A percentile compares a stretch with the other conserved stretches of the same genome.
phyloP scores from a whole-genome alignment of 148 eudicot genomes.

The Selenicereus undatus region DNA sequence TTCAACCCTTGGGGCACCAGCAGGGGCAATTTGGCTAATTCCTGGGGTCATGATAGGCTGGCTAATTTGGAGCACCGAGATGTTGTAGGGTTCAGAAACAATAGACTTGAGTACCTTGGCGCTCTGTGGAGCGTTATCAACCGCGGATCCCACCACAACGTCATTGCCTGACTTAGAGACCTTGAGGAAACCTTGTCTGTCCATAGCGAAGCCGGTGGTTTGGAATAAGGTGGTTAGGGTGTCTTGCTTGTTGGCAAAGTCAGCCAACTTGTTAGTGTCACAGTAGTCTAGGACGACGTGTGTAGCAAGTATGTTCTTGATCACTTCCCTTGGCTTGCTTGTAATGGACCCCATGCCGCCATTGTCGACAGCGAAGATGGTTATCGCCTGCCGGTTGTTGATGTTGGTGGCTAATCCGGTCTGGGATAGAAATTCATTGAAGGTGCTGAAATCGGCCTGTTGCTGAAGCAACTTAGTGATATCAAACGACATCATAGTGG shows the following conservation, averaged over 20 bases:
- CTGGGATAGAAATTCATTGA: not conserved
- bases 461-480: not conserved
- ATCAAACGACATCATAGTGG: not conserved
- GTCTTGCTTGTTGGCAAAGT: not conserved
- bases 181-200: conserved; percentile 1
- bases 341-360: not conserved
- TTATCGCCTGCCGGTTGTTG: not conserved
- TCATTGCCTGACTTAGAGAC: not conserved
- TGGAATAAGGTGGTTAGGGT: not conserved
- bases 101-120: not conserved
- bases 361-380: conserved; percentile 1
- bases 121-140: not conserved
- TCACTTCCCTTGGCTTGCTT: not conserved
- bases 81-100: not conserved
- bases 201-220: not conserved
- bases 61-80: not conserved
- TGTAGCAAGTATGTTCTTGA: conserved; percentile 1
- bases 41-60: not conserved
- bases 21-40: not conserved
- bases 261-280: not conserved
- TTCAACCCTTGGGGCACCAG: not conserved
- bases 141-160: not conserved
- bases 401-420: not conserved
- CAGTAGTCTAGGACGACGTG: not conserved
- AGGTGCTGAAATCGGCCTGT: not conserved